Evolutionary conservation across 163 green algal genomes (phyloP).

Genomic region (Scenedesmus sp.): DNA sequence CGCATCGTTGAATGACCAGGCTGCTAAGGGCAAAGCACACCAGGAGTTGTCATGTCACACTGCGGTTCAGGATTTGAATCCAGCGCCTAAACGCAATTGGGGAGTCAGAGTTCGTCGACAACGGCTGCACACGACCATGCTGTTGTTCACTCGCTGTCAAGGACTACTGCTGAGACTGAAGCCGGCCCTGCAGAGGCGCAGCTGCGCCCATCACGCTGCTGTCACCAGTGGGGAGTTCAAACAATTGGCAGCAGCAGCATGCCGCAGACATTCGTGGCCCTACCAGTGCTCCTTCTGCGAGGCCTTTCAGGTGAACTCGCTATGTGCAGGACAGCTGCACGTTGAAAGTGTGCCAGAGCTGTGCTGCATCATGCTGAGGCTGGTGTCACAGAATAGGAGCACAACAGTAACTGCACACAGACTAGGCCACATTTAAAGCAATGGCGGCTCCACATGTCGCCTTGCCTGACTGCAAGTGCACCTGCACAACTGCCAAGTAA

Average conservation of each 20-base stretch:
- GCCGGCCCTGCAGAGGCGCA: no score
- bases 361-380: no score
- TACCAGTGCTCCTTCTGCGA: slow-evolving; percentile 50
- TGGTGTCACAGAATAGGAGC: not conserved
- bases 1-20: not conserved
- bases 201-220: not conserved
- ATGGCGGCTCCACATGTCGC: no score
- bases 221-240: not conserved
- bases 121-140: not conserved
- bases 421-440: not conserved
- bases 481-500: no score
- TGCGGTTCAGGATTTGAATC: slow-evolving; percentile 2
- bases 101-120: no score
- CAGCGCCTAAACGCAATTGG: not conserved
- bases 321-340: no score
- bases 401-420: not conserved
- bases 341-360: not conserved
- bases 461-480: no score
- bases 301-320: not conserved
- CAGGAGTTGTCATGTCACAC: slow-evolving; percentile 2
- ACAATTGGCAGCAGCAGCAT: not conserved
- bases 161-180: no score
- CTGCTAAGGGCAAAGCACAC: not conserved
- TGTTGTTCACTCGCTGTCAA: not conserved
- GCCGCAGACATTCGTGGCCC: slow-evolving; percentile 35